Percentiles rank a stretch among this genome's conserved stretches.
These are phyloP conservation scores for Marvania coccoides DNA, from an alignment of 139 green algal genomes.

Conservation along the genomic window DNA sequence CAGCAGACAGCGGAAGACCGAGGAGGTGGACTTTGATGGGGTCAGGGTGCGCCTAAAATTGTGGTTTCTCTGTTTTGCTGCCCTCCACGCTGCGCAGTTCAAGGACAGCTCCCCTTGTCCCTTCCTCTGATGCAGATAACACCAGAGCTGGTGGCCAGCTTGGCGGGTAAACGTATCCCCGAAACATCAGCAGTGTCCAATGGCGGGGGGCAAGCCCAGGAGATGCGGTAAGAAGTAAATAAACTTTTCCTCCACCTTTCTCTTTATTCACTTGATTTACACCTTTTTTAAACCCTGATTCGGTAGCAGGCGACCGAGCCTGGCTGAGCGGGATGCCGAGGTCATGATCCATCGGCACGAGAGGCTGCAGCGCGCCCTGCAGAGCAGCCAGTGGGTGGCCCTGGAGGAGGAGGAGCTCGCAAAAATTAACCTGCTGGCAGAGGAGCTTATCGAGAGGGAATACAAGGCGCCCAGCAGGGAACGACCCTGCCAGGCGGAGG, in stretches of 20 bases:
- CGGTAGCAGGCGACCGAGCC: too few species aligned
- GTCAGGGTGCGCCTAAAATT: not conserved
- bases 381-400: constrained; percentile 27
- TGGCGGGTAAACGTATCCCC: not conserved
- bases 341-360: not conserved
- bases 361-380: constrained; percentile 12
- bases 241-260: not conserved
- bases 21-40: not conserved
- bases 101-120: not conserved
- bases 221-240: not conserved
- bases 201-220: too few species aligned
- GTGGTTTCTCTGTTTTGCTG: not conserved
- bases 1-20: not conserved
- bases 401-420: constrained; percentile 35
- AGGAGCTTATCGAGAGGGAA: constrained; percentile 32
- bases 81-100: not conserved
- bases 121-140: not conserved
- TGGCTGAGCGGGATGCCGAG: not conserved
- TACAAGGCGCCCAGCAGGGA: constrained; percentile 12
- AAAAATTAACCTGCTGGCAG: constrained; percentile 23
- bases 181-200: too few species aligned
- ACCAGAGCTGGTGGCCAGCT: not conserved
- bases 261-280: too few species aligned
- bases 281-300: too few species aligned
- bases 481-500: not conserved